Evolutionary conservation across 352 stramenopile genomes (phyloP).

Genomic region (Paralagenidium karlingii): DNA sequence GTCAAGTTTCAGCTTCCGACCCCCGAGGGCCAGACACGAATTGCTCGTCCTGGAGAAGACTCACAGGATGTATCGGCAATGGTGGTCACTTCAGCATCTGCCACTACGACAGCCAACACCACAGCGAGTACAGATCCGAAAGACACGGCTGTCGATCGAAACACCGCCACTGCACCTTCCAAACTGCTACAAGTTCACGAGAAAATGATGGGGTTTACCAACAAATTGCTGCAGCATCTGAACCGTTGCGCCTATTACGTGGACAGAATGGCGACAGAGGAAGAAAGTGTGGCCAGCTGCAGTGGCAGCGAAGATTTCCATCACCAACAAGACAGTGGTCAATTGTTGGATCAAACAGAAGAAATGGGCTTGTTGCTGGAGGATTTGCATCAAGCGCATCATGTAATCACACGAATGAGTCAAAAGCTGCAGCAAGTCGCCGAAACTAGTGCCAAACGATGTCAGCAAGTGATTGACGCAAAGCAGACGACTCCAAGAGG

Average conservation of each 20-base stretch:
- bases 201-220: conserved; percentile 21
- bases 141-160: too few relatives aligned
- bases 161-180: too few relatives aligned
- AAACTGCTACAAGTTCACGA: too few relatives aligned
- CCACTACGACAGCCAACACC: conserved; percentile 1
- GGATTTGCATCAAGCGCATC: conserved; percentile 22
- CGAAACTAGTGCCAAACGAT: conserved; percentile 17
- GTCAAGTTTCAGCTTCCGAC: conserved; percentile 39
- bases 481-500: too few relatives aligned
- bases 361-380: conserved; percentile 15
- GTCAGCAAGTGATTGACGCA: conserved; percentile 15
- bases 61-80: too few relatives aligned
- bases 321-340: too few relatives aligned
- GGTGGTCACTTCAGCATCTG: too few relatives aligned
- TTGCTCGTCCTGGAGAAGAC: conserved; percentile 37
- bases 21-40: conserved; percentile 13
- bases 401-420: conserved; percentile 20
- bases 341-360: too few relatives aligned
- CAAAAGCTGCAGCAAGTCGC: conserved; percentile 18
- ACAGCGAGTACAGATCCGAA: conserved; percentile 10
- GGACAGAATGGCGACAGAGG: conserved; percentile 40
- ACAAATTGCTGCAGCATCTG: conserved; percentile 59
- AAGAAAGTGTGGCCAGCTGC: conserved; percentile 34
- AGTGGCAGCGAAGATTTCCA: too few relatives aligned
- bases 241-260: conserved; percentile 38